These are phyloP conservation scores for Deinandra increscens DNA, from an alignment of 129 eudicot species.

Conservation along the genomic window DNA sequence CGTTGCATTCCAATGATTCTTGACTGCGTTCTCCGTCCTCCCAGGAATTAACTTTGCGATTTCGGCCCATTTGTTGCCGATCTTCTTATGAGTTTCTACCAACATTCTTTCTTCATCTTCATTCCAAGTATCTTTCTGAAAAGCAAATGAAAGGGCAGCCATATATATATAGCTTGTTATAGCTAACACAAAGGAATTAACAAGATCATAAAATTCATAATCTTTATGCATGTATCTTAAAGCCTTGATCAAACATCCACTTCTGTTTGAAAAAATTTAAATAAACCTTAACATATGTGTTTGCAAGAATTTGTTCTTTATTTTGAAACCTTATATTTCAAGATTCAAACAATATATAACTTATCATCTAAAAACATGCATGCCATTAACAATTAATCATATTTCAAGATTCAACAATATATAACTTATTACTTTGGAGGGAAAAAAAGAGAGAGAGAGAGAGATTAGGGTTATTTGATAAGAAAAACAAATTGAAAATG, in stretches of 20 bases:
- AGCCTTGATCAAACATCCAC: neutral
- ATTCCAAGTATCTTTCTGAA: conserved; percentile 67
- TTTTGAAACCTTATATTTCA: neutral
- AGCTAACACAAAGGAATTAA: neutral
- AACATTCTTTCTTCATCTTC: conserved; percentile 69
- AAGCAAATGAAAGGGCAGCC: neutral
- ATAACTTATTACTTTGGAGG: too few species aligned
- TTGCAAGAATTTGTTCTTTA: neutral
- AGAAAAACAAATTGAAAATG: neutral
- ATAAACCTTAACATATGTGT: neutral
- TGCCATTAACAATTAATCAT: too few species aligned
- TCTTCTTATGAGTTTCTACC: conserved; percentile 49
- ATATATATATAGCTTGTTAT: neutral
- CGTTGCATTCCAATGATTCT: conserved; percentile 86
- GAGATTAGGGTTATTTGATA: conserved; percentile 4
- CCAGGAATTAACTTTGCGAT: conserved; percentile 69
- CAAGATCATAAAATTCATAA: neutral
- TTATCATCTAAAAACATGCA: too few species aligned
- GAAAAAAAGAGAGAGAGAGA: too few species aligned
- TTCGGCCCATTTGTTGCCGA: conserved; percentile 80
- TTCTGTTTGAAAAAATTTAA: neutral
- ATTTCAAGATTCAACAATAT: neutral
- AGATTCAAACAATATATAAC: neutral
- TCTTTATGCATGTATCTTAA: neutral
- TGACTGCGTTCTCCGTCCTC: conserved; percentile 70